Percentiles rank a stretch among this genome's conserved stretches.
phyloP scores from a whole-genome alignment of 2,329 filamentous ascomycete genomes.

The Pseudopithomyces maydicus region DNA sequence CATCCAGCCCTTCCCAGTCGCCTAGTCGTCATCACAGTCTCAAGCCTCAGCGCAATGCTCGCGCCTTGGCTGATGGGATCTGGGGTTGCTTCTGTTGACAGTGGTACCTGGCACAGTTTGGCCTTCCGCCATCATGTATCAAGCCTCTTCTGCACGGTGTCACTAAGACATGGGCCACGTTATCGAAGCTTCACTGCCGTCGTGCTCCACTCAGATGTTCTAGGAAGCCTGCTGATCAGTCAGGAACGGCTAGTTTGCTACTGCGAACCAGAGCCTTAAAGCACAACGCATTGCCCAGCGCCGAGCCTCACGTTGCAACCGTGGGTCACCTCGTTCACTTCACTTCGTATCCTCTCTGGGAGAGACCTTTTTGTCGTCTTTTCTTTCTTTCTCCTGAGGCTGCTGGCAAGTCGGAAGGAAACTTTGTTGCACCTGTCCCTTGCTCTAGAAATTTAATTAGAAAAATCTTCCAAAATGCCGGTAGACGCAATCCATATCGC shows the following conservation, averaged over 20 bases:
- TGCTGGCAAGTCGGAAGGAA: slow-evolving; percentile 32
- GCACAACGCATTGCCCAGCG: slow-evolving; percentile 32
- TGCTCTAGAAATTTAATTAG: slow-evolving; percentile 16
- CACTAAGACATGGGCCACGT: slow-evolving; percentile 37
- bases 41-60: slow-evolving; percentile 30
- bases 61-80: slow-evolving; percentile 19
- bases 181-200: slow-evolving; percentile 31
- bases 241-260: slow-evolving; percentile 32
- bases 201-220: slow-evolving; percentile 28
- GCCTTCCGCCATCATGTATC: slow-evolving; percentile 36
- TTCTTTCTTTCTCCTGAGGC: slow-evolving; percentile 25
- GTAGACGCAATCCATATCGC: slow-evolving; percentile 41
- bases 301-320: slow-evolving; percentile 34
- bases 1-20: slow-evolving; percentile 15
- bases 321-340: slow-evolving; percentile 25
- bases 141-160: slow-evolving; percentile 29
- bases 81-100: slow-evolving; percentile 20
- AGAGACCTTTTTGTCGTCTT: slow-evolving; percentile 32
- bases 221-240: slow-evolving; percentile 32
- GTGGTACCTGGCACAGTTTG: slow-evolving; percentile 37
- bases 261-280: slow-evolving; percentile 30
- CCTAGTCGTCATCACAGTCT: slow-evolving; percentile 26
- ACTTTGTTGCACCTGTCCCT: slow-evolving; percentile 18
- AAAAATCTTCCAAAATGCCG: slow-evolving; percentile 24
- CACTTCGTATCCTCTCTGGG: slow-evolving; percentile 35